phyloP scores from a whole-genome alignment of 2,329 filamentous ascomycete species.

The Ilyonectria destructans region DNA sequence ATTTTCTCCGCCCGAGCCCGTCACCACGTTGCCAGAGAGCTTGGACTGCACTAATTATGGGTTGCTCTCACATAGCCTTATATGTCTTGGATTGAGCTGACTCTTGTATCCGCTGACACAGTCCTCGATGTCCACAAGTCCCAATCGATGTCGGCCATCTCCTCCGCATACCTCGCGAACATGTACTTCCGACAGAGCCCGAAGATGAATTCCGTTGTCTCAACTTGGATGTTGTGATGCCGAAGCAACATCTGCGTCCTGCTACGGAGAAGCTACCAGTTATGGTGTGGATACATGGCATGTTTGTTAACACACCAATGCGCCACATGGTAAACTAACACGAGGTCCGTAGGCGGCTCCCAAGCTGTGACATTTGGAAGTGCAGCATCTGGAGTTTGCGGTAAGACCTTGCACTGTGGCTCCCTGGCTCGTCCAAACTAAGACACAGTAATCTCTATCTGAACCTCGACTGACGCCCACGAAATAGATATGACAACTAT shows the following conservation, averaged over 20 bases:
- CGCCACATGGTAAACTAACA: not conserved
- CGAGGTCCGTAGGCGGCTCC: conserved; percentile 53
- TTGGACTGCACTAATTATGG: conserved; percentile 27
- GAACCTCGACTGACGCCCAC: not conserved
- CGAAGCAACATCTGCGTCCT: conserved; percentile 38
- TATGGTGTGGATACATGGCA: conserved; percentile 62
- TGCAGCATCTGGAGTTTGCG: conserved; percentile 60
- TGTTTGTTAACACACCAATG: not conserved
- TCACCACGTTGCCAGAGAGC: not conserved
- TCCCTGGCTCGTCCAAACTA: no score
- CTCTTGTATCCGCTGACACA: conserved; percentile 30
- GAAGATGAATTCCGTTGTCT: conserved; percentile 62
- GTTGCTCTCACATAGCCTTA: not conserved
- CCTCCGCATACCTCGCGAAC: conserved; percentile 58
- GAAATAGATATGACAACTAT: conserved; percentile 53
- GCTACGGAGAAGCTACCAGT: conserved; percentile 53
- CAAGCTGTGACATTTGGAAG: conserved; percentile 62
- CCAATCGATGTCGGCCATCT: conserved; percentile 60
- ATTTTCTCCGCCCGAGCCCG: conserved; percentile 12
- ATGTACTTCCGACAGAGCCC: conserved; percentile 43
- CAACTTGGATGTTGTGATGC: conserved; percentile 60
- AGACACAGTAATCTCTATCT: no score
- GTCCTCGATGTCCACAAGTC: conserved; percentile 61
- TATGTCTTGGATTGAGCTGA: not conserved
- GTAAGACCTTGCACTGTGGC: conserved; percentile 40